phyloP scores from a whole-genome alignment of 2,329 filamentous ascomycete species.

The Epichloe elymi region DNA sequence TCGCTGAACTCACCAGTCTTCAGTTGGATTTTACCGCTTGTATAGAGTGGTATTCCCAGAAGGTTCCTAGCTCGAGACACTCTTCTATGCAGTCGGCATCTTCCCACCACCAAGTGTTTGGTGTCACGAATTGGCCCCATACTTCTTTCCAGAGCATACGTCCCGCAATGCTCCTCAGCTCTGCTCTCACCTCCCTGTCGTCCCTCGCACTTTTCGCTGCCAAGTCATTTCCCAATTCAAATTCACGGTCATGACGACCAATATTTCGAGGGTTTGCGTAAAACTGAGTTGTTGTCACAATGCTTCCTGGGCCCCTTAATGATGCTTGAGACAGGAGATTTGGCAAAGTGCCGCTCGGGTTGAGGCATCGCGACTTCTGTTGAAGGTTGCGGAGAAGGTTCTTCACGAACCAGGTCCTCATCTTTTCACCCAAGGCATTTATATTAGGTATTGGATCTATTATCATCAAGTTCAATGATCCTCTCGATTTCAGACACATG shows the following conservation, averaged over 20 bases:
- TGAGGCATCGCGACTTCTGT: slow-evolving; percentile 43
- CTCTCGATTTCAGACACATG: slow-evolving; percentile 39
- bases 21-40: slow-evolving; percentile 34
- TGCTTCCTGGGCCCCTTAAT: slow-evolving; percentile 34
- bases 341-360: slow-evolving; percentile 44
- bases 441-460: slow-evolving; percentile 49
- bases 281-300: slow-evolving; percentile 34
- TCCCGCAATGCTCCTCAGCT: slow-evolving; percentile 39
- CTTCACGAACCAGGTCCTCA: slow-evolving; percentile 49
- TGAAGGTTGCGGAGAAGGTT: slow-evolving; percentile 47
- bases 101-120: slow-evolving; percentile 49
- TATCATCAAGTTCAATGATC: slow-evolving; percentile 44
- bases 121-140: slow-evolving; percentile 41
- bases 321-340: slow-evolving; percentile 44
- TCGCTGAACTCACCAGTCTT: not conserved
- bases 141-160: slow-evolving; percentile 48
- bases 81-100: slow-evolving; percentile 40
- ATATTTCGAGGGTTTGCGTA: slow-evolving; percentile 27
- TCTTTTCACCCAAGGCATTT: slow-evolving; percentile 39
- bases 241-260: slow-evolving; percentile 9
- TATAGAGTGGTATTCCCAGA: slow-evolving; percentile 46
- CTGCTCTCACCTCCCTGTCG: slow-evolving; percentile 24
- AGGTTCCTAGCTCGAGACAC: slow-evolving; percentile 38
- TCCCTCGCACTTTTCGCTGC: slow-evolving; percentile 10
- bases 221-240: slow-evolving; percentile 6